Evolutionary conservation across 495 filamentous ascomycete species (phyloP), one percentile per base, ranked within the genome.

Genomic region (Aspergillus mulundensis): DNA sequence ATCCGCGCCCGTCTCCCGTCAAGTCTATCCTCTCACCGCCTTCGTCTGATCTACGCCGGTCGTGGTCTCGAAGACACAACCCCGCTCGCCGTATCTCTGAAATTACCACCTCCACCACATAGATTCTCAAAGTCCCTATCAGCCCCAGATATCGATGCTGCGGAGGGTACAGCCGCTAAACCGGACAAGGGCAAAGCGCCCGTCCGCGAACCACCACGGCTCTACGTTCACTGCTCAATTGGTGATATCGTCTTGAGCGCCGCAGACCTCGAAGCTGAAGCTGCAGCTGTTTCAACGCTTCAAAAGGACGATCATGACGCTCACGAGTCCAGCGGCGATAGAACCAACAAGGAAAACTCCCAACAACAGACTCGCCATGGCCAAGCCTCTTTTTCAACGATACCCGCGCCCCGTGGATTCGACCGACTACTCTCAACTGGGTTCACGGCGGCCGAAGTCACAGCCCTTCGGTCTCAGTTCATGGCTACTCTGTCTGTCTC

Each of bases 191-290:
- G 77, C 64, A 87, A 84, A 70, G 76, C 69, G 19, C 67, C 80
- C 14, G 63, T 81, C 14, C 76, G 78, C 14, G 73, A 77, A 20
- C 61, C 66, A 21, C 70, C 68, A 5, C 77, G 84, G 20, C 76
- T 91, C 61, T 95, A 94, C 72, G 84, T 95, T 48, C 91, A 95
- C 77, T 97, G 93, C 80, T 89, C 87, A 39, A 88, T 97, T 54
- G 88, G 90, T 62, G 79, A 80, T 44, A 70, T 77, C 12, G 64
- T 69, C 6, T 82, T 96, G 20, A 83, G 87, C 0, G 65, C 81
- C 2, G 54, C 70, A 0, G 90, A 94, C 25, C 81, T 97, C 18
- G 76, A 71, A 2, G 76, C 74, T n/a, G 93, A 96, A 77, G 82
- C 81, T 7, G 58, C 68, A 3, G 65, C 72, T 0, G 78, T 84